Evolutionary conservation across 2,329 filamentous ascomycete genomes (phyloP).

Genomic region (Cladorrhinum sp.): DNA sequence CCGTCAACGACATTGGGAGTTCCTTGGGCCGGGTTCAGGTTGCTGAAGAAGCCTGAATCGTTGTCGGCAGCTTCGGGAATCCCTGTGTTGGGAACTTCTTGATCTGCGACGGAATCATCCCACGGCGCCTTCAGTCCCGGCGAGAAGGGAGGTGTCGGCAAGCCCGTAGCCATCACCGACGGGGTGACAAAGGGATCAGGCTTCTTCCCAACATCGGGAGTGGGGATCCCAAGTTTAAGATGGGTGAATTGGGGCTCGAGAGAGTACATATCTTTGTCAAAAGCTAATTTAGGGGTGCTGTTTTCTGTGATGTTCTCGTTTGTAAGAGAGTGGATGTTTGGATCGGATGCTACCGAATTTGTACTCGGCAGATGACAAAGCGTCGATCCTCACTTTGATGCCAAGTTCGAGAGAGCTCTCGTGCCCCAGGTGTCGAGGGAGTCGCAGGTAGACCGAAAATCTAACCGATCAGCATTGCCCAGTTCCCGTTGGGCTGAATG

Average conservation of each 20-base stretch:
- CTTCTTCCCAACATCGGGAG: not conserved
- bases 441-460: conserved; percentile 13
- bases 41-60: not conserved
- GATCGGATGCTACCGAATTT: not conserved
- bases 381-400: not conserved
- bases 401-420: not conserved
- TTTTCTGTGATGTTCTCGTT: not conserved
- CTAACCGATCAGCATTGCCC: conserved; percentile 11
- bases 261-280: not conserved
- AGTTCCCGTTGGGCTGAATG: conserved; percentile 5
- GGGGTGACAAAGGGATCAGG: not conserved
- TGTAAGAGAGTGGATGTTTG: not conserved
- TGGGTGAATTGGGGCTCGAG: not conserved
- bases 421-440: conserved; percentile 2
- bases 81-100: not conserved
- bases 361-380: not conserved
- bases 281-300: not conserved
- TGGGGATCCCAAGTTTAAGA: not conserved
- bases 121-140: not conserved
- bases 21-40: not conserved
- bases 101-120: no score
- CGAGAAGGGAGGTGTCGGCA: conserved; percentile 15
- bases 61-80: not conserved
- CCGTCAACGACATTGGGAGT: no score
- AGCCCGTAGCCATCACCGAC: conserved; percentile 8